Evolutionary conservation across 768 basidiomycete species (phyloP).

Genomic region (Mycena albidolilacea): DNA sequence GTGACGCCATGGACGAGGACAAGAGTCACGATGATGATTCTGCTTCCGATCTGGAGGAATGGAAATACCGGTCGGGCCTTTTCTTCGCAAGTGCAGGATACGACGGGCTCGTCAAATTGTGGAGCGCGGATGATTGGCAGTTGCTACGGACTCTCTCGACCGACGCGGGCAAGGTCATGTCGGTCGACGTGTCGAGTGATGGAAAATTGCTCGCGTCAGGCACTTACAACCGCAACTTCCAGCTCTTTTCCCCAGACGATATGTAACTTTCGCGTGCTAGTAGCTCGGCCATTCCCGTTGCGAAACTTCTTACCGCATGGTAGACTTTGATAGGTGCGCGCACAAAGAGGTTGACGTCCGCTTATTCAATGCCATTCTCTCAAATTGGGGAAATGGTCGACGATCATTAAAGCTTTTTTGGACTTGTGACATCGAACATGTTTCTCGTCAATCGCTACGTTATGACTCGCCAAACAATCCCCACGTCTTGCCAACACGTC

Average conservation of each 20-base stretch:
- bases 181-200: conserved; percentile 90
- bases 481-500: too few species aligned
- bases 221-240: conserved; percentile 95
- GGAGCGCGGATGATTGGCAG: conserved; percentile 99
- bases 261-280: conserved; percentile 44
- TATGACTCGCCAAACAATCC: too few species aligned
- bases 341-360: too few species aligned
- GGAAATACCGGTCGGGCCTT: conserved; percentile 87
- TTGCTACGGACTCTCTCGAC: conserved; percentile 89
- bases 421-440: too few species aligned
- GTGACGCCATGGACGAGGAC: conserved; percentile 67
- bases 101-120: conserved; percentile 95
- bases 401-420: too few species aligned
- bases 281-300: too few species aligned
- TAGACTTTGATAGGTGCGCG: too few species aligned
- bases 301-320: too few species aligned
- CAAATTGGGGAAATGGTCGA: too few species aligned
- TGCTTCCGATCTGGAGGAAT: conserved; percentile 70
- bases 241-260: conserved; percentile 90
- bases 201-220: conserved; percentile 89
- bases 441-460: too few species aligned
- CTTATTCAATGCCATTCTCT: too few species aligned
- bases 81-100: conserved; percentile 96
- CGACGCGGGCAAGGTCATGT: conserved; percentile 99
- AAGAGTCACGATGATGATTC: conserved; percentile 52